These are phyloP conservation scores for Ceratobasidium papillatum DNA, from an alignment of 1,284 basidiomycete genomes.

Conservation along the genomic window DNA sequence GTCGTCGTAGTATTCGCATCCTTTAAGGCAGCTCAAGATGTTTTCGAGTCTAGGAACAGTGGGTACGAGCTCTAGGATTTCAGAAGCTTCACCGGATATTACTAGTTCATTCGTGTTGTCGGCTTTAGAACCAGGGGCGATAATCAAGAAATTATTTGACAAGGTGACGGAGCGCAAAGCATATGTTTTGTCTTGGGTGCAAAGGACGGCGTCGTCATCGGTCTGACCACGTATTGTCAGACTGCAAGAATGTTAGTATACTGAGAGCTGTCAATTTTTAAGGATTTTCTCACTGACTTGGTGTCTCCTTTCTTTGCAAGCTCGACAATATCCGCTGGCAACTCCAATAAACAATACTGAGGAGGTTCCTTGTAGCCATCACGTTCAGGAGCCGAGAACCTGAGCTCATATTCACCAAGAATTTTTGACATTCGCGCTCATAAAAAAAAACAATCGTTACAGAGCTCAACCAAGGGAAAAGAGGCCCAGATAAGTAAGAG, in stretches of 20 bases:
- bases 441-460: neutral
- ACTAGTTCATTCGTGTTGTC: slow-evolving; percentile 55
- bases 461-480: neutral
- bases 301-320: slow-evolving; percentile 40
- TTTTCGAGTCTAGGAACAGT: slow-evolving; percentile 74
- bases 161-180: slow-evolving; percentile 80
- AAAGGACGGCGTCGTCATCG: slow-evolving; percentile 87
- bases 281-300: slow-evolving; percentile 16
- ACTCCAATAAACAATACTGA: slow-evolving; percentile 71
- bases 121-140: slow-evolving; percentile 52
- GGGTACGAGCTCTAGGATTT: slow-evolving; percentile 80
- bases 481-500: neutral
- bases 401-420: slow-evolving; percentile 12
- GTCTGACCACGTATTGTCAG: slow-evolving; percentile 81
- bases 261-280: neutral
- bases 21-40: slow-evolving; percentile 62
- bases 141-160: slow-evolving; percentile 83
- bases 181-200: slow-evolving; percentile 82
- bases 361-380: slow-evolving; percentile 25
- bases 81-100: slow-evolving; percentile 75
- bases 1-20: slow-evolving; percentile 68
- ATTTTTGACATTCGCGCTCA: neutral
- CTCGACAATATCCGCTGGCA: slow-evolving; percentile 50
- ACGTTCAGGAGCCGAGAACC: slow-evolving; percentile 15
- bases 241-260: slow-evolving; percentile 53